phyloP scores from a whole-genome alignment of 352 stramenopile species.

The Globisporangium ultimum region DNA sequence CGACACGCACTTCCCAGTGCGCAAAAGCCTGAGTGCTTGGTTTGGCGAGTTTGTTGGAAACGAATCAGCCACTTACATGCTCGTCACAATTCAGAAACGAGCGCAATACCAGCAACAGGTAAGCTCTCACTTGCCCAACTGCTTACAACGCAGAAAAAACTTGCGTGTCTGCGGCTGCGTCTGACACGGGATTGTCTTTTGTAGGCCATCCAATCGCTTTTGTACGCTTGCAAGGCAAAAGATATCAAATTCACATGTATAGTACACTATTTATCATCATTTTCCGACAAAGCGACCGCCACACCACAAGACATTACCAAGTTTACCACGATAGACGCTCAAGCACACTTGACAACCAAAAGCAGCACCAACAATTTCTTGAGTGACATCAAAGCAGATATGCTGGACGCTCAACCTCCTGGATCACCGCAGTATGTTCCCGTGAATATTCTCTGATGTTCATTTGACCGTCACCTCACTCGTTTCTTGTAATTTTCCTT shows the following conservation, averaged over 20 bases:
- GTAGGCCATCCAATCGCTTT: conserved; percentile 69
- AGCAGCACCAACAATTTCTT: no score
- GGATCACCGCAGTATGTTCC: conserved; percentile 10
- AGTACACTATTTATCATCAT: conserved; percentile 32
- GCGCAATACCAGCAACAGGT: conserved; percentile 67
- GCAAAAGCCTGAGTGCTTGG: conserved; percentile 29
- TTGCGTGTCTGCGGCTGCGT: no score
- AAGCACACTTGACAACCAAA: neutral
- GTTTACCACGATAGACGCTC: neutral
- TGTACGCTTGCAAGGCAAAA: conserved; percentile 81
- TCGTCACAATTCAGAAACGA: conserved; percentile 60
- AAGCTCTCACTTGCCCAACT: neutral
- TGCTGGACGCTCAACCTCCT: neutral
- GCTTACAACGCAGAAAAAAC: no score
- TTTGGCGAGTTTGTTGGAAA: conserved; percentile 53
- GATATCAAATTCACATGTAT: conserved; percentile 45
- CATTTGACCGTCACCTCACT: neutral
- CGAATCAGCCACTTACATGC: conserved; percentile 38
- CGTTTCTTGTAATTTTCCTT: neutral
- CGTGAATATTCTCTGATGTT: no score
- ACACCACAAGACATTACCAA: conserved; percentile 10
- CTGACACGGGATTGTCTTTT: neutral
- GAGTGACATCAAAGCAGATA: no score
- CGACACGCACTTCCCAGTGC: conserved; percentile 62
- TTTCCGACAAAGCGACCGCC: conserved; percentile 1